Evolutionary conservation across 2,329 filamentous ascomycete species (phyloP).

Genomic region (Triangularia verruculosa): DNA sequence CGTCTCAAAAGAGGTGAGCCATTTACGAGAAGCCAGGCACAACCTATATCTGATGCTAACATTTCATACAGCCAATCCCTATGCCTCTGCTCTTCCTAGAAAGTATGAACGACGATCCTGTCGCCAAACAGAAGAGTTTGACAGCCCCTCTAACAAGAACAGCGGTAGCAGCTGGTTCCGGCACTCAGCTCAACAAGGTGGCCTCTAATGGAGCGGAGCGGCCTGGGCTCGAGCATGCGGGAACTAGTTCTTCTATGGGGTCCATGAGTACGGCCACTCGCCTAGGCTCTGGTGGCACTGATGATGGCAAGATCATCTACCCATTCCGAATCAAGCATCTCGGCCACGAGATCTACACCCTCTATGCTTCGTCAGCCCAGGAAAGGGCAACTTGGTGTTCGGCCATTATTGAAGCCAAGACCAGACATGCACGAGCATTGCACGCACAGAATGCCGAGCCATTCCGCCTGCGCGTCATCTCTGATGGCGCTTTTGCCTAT

Average conservation of each 20-base stretch:
- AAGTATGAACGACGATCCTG: conserved; percentile 85
- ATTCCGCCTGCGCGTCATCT: conserved; percentile 86
- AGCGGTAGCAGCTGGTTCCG: conserved; percentile 55
- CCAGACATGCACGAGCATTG: conserved; percentile 81
- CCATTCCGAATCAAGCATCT: conserved; percentile 96
- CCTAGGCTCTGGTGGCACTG: conserved; percentile 45
- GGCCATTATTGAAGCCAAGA: conserved; percentile 94
- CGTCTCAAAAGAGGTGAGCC: conserved; percentile 75
- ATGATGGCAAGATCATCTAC: conserved; percentile 81
- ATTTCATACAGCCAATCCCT: conserved; percentile 66
- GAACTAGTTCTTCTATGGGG: conserved; percentile 63
- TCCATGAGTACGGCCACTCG: conserved; percentile 45
- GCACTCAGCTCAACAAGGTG: conserved; percentile 57
- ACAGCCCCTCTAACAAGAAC: conserved; percentile 59
- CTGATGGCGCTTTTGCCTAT: conserved; percentile 86
- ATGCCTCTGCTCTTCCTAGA: conserved; percentile 95
- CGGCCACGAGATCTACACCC: conserved; percentile 85
- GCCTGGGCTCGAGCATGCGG: conserved; percentile 63
- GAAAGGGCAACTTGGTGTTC: conserved; percentile 85
- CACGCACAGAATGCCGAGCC: conserved; percentile 93
- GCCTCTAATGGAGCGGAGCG: conserved; percentile 49
- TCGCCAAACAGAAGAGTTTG: conserved; percentile 78
- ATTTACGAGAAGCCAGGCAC: not conserved
- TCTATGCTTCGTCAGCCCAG: conserved; percentile 76
- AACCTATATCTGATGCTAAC: conserved; percentile 27